A percentile compares a stretch with the other conserved stretches of the same genome.
phyloP scores from a whole-genome alignment of 2,329 filamentous ascomycete species.

The Eurotiales sp. region DNA sequence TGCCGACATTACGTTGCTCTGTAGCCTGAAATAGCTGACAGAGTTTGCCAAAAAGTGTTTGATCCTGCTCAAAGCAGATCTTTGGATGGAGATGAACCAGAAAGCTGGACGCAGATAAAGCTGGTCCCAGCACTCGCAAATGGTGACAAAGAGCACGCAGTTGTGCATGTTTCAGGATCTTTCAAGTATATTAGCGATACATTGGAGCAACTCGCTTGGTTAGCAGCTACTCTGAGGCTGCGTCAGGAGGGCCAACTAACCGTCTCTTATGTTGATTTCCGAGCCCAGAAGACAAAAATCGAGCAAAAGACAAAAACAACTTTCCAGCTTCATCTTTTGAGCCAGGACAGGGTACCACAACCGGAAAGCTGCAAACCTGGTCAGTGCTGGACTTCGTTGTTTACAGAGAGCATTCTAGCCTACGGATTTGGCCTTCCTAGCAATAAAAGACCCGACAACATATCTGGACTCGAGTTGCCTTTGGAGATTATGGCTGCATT shows the following conservation, averaged over 20 bases:
- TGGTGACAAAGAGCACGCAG: background rate
- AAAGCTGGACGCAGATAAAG: background rate
- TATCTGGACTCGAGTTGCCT: background rate
- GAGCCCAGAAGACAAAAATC: background rate
- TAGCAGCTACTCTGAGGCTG: background rate
- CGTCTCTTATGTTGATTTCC: conserved; percentile 1
- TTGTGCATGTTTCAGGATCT: conserved; percentile 1
- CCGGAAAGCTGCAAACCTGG: background rate
- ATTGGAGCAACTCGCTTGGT: conserved; percentile 1
- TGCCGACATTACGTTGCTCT: background rate
- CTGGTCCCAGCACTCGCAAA: background rate
- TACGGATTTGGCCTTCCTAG: background rate
- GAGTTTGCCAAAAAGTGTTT: background rate
- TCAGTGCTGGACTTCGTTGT: background rate
- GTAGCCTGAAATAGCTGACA: background rate
- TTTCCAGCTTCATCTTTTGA: background rate
- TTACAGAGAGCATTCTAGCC: background rate
- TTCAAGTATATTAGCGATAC: conserved; percentile 1
- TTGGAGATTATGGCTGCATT: background rate
- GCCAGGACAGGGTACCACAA: background rate
- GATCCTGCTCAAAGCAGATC: background rate
- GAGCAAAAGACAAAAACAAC: background rate
- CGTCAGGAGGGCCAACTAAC: background rate
- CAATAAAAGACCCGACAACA: background rate
- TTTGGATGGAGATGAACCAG: background rate